phyloP scores from a whole-genome alignment of 164 flowering plant species.

The Aristolochia fimbriata region DNA sequence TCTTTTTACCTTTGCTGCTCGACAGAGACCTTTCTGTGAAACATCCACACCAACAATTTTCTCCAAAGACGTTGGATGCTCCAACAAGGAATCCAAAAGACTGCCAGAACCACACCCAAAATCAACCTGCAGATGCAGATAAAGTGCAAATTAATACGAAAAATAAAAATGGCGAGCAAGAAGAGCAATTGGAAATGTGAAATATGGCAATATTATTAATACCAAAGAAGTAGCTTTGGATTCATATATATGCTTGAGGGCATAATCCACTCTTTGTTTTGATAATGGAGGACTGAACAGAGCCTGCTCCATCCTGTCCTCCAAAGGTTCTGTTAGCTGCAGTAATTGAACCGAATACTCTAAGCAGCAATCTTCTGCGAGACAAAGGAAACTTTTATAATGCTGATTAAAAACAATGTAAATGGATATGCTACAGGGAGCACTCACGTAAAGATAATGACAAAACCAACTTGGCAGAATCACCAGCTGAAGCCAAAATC shows the following conservation, averaged over 20 bases:
- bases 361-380: constrained; percentile 51
- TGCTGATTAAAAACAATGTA: neutral
- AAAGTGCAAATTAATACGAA: neutral
- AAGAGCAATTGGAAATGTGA: neutral
- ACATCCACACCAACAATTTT: constrained; percentile 82
- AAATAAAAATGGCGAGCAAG: neutral
- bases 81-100: constrained; percentile 62
- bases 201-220: constrained; percentile 3
- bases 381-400: neutral
- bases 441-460: constrained; percentile 48
- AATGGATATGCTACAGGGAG: neutral
- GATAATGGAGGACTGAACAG: constrained; percentile 91
- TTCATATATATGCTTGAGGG: constrained; percentile 58
- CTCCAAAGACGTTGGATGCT: constrained; percentile 53
- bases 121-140: constrained; percentile 53
- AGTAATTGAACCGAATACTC: constrained; percentile 56
- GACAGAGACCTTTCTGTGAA: constrained; percentile 64
- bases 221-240: constrained; percentile 74
- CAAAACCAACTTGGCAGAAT: constrained; percentile 26
- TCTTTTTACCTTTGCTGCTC: constrained; percentile 78
- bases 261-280: constrained; percentile 90
- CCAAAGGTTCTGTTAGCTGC: constrained; percentile 69
- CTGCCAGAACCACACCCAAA: constrained; percentile 98
- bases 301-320: constrained; percentile 96
- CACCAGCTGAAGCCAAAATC: constrained; percentile 56